These are phyloP conservation scores for Aureobasidium sp. DNA, from an alignment of 2,329 filamentous ascomycete species.

Conservation along the genomic window DNA sequence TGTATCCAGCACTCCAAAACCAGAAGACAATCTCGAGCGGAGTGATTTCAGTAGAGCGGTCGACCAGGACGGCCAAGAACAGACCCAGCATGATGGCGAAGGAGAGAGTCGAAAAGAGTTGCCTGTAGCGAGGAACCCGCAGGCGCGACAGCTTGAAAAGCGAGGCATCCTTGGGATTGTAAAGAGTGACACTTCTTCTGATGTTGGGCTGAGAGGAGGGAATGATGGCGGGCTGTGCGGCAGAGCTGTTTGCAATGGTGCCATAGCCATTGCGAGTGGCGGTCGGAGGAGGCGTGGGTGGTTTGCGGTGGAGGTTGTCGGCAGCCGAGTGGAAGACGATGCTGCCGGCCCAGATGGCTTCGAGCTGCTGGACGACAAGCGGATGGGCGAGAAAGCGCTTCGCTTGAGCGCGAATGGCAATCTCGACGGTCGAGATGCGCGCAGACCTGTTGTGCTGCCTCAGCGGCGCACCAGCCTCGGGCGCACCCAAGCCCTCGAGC, in stretches of 20 bases:
- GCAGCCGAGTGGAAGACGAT: constrained; percentile 90
- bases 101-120: constrained; percentile 81
- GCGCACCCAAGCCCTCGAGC: constrained; percentile 62
- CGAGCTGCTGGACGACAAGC: constrained; percentile 86
- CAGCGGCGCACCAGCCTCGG: constrained; percentile 34
- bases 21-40: constrained; percentile 83
- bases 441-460: constrained; percentile 54
- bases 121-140: constrained; percentile 83
- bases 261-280: constrained; percentile 7
- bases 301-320: constrained; percentile 69
- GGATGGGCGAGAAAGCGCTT: constrained; percentile 91
- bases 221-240: not conserved
- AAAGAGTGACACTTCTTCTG: constrained; percentile 72
- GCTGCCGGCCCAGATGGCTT: constrained; percentile 93
- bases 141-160: constrained; percentile 85
- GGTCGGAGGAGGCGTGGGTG: constrained; percentile 31
- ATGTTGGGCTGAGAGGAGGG: not conserved
- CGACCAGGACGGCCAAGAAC: constrained; percentile 72
- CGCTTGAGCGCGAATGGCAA: constrained; percentile 85
- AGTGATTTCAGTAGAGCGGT: constrained; percentile 74
- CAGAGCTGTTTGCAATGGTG: not conserved
- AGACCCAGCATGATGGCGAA: constrained; percentile 77
- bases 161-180: constrained; percentile 84
- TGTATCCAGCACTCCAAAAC: constrained; percentile 96
- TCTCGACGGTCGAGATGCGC: constrained; percentile 82